Conservation (phyloP, 208 protist species). For the Naegleria fowleri region DNA sequence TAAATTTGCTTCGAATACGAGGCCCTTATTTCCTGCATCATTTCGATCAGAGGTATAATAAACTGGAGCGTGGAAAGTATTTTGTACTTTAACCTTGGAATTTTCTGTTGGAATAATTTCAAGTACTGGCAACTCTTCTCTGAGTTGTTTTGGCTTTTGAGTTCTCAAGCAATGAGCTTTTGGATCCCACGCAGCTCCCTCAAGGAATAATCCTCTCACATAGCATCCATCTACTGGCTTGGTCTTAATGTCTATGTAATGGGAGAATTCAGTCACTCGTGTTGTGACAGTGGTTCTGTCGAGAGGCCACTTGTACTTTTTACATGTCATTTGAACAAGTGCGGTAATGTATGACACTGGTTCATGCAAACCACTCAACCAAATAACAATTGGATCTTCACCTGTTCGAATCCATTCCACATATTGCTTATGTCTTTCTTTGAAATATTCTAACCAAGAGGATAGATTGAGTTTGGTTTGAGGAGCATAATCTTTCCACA, state of each 20-base stretch:
- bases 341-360: constrained; percentile 96
- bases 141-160: constrained; percentile 90
- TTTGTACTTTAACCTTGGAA: constrained; percentile 82
- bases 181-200: constrained; percentile 93
- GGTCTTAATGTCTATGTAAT: constrained; percentile 61
- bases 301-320: constrained; percentile 93
- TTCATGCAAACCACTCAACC: constrained; percentile 97
- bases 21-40: constrained; percentile 93
- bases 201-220: constrained; percentile 88
- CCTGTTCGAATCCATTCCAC: constrained; percentile 81
- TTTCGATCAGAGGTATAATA: constrained; percentile 93
- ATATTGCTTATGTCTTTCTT: constrained; percentile 85
- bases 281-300: constrained; percentile 93
- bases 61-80: constrained; percentile 93
- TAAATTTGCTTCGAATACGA: constrained; percentile 95
- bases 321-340: constrained; percentile 94
- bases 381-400: constrained; percentile 91
- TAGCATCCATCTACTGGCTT: constrained; percentile 88
- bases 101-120: constrained; percentile 93
- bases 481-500: constrained; percentile 84
- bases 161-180: constrained; percentile 62
- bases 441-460: constrained; percentile 92
- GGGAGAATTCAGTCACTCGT: constrained; percentile 72
- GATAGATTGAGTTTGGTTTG: constrained; percentile 89
- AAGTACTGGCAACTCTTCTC: constrained; percentile 91